phyloP scores from a whole-genome alignment of 441 rosid species.

The Populus trichocarpa region DNA sequence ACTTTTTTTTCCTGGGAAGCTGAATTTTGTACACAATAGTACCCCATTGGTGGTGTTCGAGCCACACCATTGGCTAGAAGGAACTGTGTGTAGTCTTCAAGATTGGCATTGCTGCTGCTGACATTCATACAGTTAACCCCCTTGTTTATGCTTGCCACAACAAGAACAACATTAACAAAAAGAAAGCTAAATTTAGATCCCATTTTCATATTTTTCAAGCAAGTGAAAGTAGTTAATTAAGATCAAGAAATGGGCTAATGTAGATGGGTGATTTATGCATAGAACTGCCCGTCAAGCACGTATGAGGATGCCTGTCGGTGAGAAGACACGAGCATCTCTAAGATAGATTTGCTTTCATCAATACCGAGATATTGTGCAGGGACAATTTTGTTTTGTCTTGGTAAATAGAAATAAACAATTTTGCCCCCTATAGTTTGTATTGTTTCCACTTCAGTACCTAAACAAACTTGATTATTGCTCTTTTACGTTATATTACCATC shows the following conservation, averaged over 20 bases:
- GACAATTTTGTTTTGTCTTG: neutral
- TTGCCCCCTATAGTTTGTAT: neutral
- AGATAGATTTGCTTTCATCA: neutral
- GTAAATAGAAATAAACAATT: neutral
- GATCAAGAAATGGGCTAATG: neutral
- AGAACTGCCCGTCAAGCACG: neutral
- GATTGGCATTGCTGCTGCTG: neutral
- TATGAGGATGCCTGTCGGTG: slow-evolving; percentile 11
- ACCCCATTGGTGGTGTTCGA: slow-evolving; percentile 58
- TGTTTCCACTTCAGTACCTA: neutral
- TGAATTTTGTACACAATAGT: neutral
- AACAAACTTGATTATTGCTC: neutral
- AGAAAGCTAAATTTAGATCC: slow-evolving; percentile 4
- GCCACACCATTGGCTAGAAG: slow-evolving; percentile 45
- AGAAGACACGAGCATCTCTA: neutral
- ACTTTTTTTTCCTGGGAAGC: neutral
- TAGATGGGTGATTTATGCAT: neutral
- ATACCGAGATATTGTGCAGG: neutral
- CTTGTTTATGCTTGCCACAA: neutral
- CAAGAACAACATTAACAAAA: slow-evolving; percentile 11
- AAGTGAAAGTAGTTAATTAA: neutral
- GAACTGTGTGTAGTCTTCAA: slow-evolving; percentile 23
- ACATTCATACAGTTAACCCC: slow-evolving; percentile 8
- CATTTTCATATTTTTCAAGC: neutral
- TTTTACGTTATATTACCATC: too few relatives aligned